phyloP scores from a whole-genome alignment of 306 rosid species.

The Citrullus mucosospermus region DNA sequence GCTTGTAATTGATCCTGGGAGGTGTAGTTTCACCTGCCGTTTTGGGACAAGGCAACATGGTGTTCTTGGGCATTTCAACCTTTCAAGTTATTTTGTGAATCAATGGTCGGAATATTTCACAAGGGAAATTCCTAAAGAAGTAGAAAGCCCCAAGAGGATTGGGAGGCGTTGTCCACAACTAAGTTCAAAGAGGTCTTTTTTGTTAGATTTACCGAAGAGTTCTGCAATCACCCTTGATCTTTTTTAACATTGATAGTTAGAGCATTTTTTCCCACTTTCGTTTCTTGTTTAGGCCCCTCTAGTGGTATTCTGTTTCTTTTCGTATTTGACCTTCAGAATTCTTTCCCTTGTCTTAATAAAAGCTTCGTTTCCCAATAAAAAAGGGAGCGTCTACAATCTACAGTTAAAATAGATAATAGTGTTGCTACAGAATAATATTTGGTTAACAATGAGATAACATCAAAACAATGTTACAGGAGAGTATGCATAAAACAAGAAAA shows the following conservation, averaged over 20 bases:
- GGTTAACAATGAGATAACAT: neutral
- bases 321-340: neutral
- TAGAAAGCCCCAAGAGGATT: neutral
- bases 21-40: neutral
- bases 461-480: neutral
- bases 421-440: neutral
- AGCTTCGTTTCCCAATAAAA: neutral
- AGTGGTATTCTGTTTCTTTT: neutral
- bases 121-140: neutral
- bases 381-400: neutral
- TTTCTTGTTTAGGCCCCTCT: neutral
- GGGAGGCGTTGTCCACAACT: neutral
- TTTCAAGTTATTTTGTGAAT: neutral
- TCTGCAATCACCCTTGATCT: neutral
- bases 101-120: neutral
- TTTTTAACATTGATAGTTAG: neutral
- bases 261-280: neutral
- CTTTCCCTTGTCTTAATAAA: neutral
- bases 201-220: neutral
- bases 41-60: neutral
- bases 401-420: neutral
- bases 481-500: neutral
- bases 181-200: neutral
- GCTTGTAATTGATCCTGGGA: neutral
- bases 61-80: neutral